Evolutionary conservation across 2,329 filamentous ascomycete genomes (phyloP), one percentile per base, ranked within the genome.

Genomic region (Xylariaceae sp.): DNA sequence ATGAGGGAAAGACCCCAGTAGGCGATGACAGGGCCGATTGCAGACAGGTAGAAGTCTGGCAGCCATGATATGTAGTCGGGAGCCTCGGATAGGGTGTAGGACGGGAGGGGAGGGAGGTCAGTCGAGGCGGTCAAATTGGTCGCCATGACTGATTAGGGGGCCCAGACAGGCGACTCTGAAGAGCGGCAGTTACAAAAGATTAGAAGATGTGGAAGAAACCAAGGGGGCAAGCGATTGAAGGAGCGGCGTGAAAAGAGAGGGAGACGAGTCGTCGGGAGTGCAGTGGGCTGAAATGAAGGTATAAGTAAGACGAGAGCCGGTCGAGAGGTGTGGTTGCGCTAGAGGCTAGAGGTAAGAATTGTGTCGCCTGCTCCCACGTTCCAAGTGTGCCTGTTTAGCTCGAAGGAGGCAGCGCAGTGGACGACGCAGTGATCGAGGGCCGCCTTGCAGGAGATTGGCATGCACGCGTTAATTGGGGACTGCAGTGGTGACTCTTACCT

Each of bases 1-100:
- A 93, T 74, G 69, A 89, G 73, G 17, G 93, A 97, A 31, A 95
- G 74, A 18, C 75, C 73, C 94, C 94, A 99, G 79, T 99, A 99
- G 52, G 87, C 88, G 63, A 90, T 69, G 55, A 97, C 81, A 31
- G 92, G 92, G 13, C 88, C 75, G 43, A 92, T 70, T 53, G 95
- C 77, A 42, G 88, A 83, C 28, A 96, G 75, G 71, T 88, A 84
- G 65, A 88, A 87, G 73, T 99, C 94, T 53, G 91, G 84, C 16
- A 96, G 79, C 71, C 86, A 88, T 40, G 89, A 75, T 54, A 97
- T 70, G 50, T 97, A 77, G 51, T 90, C 83, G 56, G 84, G 80
- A 42, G 87, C 83, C 9, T 85, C 84, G 58, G 77, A 77, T 51
- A 94, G 75, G 19, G 83, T 84, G 75, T 95, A 97, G n/a, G 80